These are phyloP conservation scores for Venturia pyrina DNA, from an alignment of 2,329 filamentous ascomycete genomes.

Conservation along the genomic window DNA sequence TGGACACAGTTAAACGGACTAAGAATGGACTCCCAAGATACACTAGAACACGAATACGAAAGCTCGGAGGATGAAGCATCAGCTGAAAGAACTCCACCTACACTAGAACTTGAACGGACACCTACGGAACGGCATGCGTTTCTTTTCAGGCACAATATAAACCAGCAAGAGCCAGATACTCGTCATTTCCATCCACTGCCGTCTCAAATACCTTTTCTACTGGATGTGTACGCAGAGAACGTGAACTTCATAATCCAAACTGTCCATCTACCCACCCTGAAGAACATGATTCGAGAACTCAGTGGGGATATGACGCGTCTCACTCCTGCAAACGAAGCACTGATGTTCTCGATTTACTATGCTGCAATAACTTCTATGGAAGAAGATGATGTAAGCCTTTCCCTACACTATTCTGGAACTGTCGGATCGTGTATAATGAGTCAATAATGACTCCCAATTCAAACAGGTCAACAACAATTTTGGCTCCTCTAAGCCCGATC, in stretches of 20 bases:
- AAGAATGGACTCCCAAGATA: conserved; percentile 30
- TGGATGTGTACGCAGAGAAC: conserved; percentile 42
- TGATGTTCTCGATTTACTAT: conserved; percentile 50
- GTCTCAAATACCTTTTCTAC: conserved; percentile 45
- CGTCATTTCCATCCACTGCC: conserved; percentile 41
- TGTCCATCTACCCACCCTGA: conserved; percentile 38
- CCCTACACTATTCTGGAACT: neutral
- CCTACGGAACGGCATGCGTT: conserved; percentile 41
- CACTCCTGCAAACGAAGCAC: conserved; percentile 38
- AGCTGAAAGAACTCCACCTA: conserved; percentile 22
- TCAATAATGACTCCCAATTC: conserved; percentile 21
- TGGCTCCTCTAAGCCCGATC: conserved; percentile 36
- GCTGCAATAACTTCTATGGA: conserved; percentile 47
- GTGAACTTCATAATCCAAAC: conserved; percentile 37
- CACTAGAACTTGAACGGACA: conserved; percentile 31
- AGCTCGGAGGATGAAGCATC: conserved; percentile 25
- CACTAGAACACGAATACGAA: conserved; percentile 27
- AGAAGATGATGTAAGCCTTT: conserved; percentile 40
- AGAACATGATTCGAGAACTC: conserved; percentile 28
- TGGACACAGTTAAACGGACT: conserved; percentile 30
- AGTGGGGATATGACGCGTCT: conserved; percentile 25
- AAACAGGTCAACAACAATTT: conserved; percentile 32
- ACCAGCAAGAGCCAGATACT: conserved; percentile 21
- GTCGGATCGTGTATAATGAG: conserved; percentile 18
- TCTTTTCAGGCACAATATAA: conserved; percentile 39